Percentiles rank a stretch among this genome's conserved stretches.
These are phyloP conservation scores for Rhodotorula sp. DNA, from an alignment of 1,284 basidiomycete genomes.

Conservation along the genomic window DNA sequence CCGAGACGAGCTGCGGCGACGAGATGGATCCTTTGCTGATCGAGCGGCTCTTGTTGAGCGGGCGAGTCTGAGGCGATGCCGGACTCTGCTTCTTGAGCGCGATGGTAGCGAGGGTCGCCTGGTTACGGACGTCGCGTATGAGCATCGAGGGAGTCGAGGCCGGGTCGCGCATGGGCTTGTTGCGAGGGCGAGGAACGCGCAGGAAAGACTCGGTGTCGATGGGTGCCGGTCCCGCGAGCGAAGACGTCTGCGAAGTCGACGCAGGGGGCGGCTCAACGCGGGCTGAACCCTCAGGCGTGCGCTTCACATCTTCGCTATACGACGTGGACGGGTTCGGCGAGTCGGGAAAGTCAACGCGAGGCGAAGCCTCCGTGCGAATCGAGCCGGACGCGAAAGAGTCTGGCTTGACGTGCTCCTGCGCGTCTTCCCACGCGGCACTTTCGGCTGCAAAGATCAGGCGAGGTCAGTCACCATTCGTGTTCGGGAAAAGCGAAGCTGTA, in stretches of 20 bases:
- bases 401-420: background rate
- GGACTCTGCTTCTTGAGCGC: slow-evolving; percentile 33
- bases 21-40: slow-evolving; percentile 30
- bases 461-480: background rate
- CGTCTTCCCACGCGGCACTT: background rate
- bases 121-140: slow-evolving; percentile 38
- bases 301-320: background rate
- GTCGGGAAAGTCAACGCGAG: background rate
- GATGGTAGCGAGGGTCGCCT: slow-evolving; percentile 37
- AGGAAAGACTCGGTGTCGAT: slow-evolving; percentile 8
- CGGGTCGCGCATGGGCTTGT: slow-evolving; percentile 21
- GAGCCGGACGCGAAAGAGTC: slow-evolving; percentile 2
- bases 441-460: background rate
- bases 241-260: background rate
- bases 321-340: background rate
- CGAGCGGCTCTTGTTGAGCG: slow-evolving; percentile 12
- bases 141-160: slow-evolving; percentile 31
- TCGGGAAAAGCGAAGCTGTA: background rate
- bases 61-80: background rate
- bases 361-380: background rate
- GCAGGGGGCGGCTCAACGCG: background rate
- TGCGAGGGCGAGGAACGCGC: slow-evolving; percentile 19
- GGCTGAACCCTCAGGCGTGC: background rate
- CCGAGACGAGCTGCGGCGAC: slow-evolving; percentile 31
- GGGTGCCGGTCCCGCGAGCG: background rate